These are phyloP conservation scores for Phytophthora citricola DNA, from an alignment of 352 stramenopile species.

Conservation along the genomic window DNA sequence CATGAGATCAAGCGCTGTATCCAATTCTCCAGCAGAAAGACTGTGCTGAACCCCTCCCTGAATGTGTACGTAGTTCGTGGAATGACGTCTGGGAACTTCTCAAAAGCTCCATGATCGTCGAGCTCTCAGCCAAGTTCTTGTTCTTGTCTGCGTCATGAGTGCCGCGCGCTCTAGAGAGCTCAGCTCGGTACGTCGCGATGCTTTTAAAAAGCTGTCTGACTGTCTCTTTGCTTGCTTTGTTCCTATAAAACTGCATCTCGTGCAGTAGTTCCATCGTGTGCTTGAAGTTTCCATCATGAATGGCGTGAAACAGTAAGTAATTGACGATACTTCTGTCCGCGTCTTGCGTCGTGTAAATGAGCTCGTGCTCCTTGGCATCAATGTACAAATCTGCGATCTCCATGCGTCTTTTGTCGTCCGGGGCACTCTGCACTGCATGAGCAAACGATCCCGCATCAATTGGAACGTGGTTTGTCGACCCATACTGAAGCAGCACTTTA, in stretches of 20 bases:
- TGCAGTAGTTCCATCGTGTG: conserved; percentile 81
- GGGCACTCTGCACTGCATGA: conserved; percentile 59
- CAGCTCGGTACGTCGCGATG: conserved; percentile 56
- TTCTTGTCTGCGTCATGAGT: conserved; percentile 30
- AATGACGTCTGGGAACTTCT: conserved; percentile 64
- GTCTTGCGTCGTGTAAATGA: conserved; percentile 59
- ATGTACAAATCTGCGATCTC: conserved; percentile 67
- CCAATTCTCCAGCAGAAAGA: conserved; percentile 55
- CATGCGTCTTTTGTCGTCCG: conserved; percentile 50
- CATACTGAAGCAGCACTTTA: conserved; percentile 53
- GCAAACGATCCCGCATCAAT: conserved; percentile 74
- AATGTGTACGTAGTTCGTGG: conserved; percentile 57
- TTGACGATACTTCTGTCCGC: conserved; percentile 64
- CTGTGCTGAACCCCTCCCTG: conserved; percentile 55
- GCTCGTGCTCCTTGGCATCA: conserved; percentile 55
- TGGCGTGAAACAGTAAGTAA: conserved; percentile 66
- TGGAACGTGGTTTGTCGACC: conserved; percentile 42
- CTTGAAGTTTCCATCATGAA: conserved; percentile 74
- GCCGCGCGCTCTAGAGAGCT: conserved; percentile 2
- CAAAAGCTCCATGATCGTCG: conserved; percentile 65
- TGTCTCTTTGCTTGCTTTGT: conserved; percentile 48
- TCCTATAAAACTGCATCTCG: conserved; percentile 78
- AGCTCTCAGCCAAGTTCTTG: conserved; percentile 47
- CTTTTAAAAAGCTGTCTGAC: conserved; percentile 61
- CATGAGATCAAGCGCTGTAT: conserved; percentile 53